A percentile compares a stretch with the other conserved stretches of the same genome.
Evolutionary conservation across 306 rosid genomes (phyloP).

Genomic region (Dicorynia guianensis): DNA sequence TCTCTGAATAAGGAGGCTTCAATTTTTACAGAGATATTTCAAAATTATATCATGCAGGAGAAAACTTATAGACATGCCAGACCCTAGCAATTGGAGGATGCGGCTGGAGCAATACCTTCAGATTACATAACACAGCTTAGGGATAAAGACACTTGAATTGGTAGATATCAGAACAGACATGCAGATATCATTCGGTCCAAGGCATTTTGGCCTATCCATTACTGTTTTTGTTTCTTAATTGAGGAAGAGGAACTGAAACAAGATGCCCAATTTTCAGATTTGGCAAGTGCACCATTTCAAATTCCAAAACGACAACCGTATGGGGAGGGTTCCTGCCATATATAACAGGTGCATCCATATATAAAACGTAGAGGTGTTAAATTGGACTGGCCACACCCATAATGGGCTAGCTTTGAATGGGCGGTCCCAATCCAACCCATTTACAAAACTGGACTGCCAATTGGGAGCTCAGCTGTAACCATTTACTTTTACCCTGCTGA

Average conservation of each 20-base stretch:
- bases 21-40: not conserved
- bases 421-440: too few relatives aligned
- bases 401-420: too few relatives aligned
- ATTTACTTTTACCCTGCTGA: not conserved
- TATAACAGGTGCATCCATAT: not conserved
- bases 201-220: not conserved
- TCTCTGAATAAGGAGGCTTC: not conserved
- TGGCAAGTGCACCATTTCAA: not conserved
- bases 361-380: not conserved
- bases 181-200: not conserved
- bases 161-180: not conserved
- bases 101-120: not conserved
- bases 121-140: not conserved
- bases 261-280: not conserved
- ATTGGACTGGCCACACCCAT: too few relatives aligned
- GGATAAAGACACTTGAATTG: not conserved
- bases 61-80: not conserved
- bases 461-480: too few relatives aligned
- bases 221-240: not conserved
- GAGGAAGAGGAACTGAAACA: not conserved
- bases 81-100: conserved; percentile 20
- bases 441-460: too few relatives aligned
- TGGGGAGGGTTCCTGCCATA: not conserved
- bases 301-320: not conserved
- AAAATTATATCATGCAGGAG: conserved; percentile 2